Evolutionary conservation across 2,329 filamentous ascomycete genomes (phyloP), one percentile per base, ranked within the genome.

Genomic region (Plenodomus biglobosus): DNA sequence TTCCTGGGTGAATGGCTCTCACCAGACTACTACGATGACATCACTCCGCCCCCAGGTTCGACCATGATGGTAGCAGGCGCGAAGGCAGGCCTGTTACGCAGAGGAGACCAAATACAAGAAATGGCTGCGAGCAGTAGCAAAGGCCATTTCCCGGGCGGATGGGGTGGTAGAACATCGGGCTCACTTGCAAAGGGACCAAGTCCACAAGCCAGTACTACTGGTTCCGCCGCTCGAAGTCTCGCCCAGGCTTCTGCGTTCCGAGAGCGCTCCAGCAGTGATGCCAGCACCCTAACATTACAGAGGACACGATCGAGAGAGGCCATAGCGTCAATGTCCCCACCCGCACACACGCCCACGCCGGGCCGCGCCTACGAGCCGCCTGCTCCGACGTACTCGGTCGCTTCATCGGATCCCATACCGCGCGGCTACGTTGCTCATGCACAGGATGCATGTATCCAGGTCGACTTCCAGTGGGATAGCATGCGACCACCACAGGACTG

Each of bases 401-500:
- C 89, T 0, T 80, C 82, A 7, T 86, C 86, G 7, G 86, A 90
- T 38, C 85, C 86, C 7, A 96, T 97, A 48, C 94, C 94, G 0
- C 77, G 84, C 2, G 94, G 92, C 2, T 95, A 95, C 67, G 88
- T 96, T 16, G 83, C 90, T 0, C 94, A 99, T 73, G 92, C 92
- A 8, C 84, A 91, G 53, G 90, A 97, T 66, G 84, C 87, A 11
- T 97, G 91, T 65, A 79, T 89, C 4, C 81, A 88, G 42, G 80
- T 96, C n/a, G 94, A 99, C 71, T 95, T 90, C 64, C 88, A 92
- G 61, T 99, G 94, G 92, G 92, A 99, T 66, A 96, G 92, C 50
- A 92, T 92, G 80, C 82, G 88, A 13, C 76, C 81, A 2, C 84
- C 88, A 0, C 80, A 90, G 37, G 79, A 85, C 53, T 97, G 94